Percentiles rank a stretch among this genome's conserved stretches.
phyloP scores from a whole-genome alignment of 1,284 basidiomycete species.

The Ceratobasidium theobromae region DNA sequence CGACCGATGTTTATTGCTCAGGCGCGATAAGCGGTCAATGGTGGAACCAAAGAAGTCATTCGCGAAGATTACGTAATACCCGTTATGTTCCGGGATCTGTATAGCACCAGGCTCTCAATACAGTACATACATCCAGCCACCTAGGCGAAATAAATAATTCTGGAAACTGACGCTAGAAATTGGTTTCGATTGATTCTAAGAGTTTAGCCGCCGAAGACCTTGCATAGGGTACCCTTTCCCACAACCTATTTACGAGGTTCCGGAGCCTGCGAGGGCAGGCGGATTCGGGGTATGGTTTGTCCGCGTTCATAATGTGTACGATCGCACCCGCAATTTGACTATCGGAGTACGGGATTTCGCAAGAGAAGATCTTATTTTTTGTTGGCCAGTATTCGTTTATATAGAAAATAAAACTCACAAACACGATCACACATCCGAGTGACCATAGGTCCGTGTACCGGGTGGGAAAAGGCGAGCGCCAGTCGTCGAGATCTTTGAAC shows the following conservation, averaged over 20 bases:
- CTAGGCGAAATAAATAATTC: too few relatives aligned
- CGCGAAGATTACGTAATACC: not conserved
- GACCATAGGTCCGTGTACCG: constrained; percentile 11
- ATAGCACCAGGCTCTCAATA: not conserved
- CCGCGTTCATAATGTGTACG: not conserved
- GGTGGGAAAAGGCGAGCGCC: not conserved
- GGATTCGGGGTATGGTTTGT: not conserved
- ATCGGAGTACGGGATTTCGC: not conserved
- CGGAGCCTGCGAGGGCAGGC: not conserved
- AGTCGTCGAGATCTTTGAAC: constrained; percentile 1
- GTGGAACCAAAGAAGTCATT: not conserved
- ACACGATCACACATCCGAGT: not conserved
- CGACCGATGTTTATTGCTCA: too few relatives aligned
- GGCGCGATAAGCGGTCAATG: not conserved
- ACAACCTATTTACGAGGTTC: not conserved
- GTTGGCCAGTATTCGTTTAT: not conserved
- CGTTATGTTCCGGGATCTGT: not conserved
- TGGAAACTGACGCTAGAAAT: too few relatives aligned
- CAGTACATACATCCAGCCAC: not conserved
- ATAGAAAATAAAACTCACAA: not conserved
- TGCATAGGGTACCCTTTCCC: not conserved
- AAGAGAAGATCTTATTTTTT: not conserved
- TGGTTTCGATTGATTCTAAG: not conserved
- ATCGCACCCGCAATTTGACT: not conserved
- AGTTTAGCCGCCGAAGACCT: not conserved